Percentiles rank a stretch among this genome's conserved stretches.
phyloP scores from a whole-genome alignment of 495 filamentous ascomycete species.

The Aspergillus bertholletiae region DNA sequence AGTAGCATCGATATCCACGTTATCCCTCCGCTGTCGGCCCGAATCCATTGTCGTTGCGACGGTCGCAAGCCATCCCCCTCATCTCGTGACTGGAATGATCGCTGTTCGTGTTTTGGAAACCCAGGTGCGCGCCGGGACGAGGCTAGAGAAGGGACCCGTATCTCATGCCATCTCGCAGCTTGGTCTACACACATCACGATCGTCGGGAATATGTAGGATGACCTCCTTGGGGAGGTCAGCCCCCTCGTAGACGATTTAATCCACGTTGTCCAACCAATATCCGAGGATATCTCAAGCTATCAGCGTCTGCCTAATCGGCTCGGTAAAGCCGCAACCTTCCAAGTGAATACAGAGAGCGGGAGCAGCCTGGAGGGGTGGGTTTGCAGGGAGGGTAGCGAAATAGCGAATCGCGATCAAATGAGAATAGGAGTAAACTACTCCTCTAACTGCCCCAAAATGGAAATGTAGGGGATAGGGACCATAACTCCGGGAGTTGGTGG shows the following conservation, averaged over 20 bases:
- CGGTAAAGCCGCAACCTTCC: conserved; percentile 6
- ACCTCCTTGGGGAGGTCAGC: conserved; percentile 49
- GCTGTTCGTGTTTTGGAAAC: conserved; percentile 8
- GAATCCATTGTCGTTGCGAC: conserved; percentile 15
- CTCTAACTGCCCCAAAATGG: conserved; percentile 11
- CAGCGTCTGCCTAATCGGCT: conserved; percentile 15
- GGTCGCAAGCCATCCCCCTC: conserved; percentile 23
- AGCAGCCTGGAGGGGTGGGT: not conserved
- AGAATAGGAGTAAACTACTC: conserved; percentile 13
- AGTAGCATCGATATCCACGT: conserved; percentile 18
- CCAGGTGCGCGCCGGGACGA: conserved; percentile 10
- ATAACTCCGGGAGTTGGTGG: conserved; percentile 16
- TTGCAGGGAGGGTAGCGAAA: not conserved
- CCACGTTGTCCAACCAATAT: conserved; percentile 34
- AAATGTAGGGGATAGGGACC: conserved; percentile 19
- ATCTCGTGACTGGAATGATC: conserved; percentile 14
- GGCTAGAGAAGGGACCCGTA: conserved; percentile 1
- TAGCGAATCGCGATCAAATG: not conserved
- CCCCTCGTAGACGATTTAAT: conserved; percentile 38
- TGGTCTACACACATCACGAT: conserved; percentile 29
- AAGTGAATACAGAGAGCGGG: not conserved
- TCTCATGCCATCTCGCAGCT: conserved; percentile 23
- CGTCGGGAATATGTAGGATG: conserved; percentile 33
- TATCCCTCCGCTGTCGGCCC: conserved; percentile 10
- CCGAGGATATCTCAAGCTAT: not conserved